Evolutionary conservation across 2,329 filamentous ascomycete genomes (phyloP), one percentile per base, ranked within the genome.

Genomic region (Clonostachys byssicola): DNA sequence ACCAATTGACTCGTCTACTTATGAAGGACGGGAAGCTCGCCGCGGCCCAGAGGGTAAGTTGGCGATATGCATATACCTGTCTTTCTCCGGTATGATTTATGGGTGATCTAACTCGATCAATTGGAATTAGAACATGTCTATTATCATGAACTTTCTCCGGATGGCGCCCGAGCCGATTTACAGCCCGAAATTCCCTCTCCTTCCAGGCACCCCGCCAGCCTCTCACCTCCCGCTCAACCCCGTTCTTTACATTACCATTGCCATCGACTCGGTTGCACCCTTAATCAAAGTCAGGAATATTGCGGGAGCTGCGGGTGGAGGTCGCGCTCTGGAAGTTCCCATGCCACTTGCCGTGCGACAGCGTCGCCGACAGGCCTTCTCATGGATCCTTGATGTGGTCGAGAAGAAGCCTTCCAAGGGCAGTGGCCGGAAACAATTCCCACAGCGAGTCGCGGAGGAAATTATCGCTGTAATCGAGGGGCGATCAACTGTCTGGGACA

Each of bases 1-100:
- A 86, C 54, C 94, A 96, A 72, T 77, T 97, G 57, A 96, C 91
- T 16, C 92, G 91, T 63, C 75, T 96, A 56, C 70, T 99, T 53
- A 99, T 97, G 92, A 76, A 77, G 58, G 81, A 97, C 67, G 94
- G 94, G 57, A 95, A 96, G 74, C 81, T 95, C 64, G 87, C 86
- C 61, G 79, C 81, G 65, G 94, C 94, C n/a, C 90, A 99, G 67
- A 83, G 85, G 73, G 91, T 95, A 77, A 49, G 81, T 63, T 17
- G 8, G 20, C 30, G 9, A 10, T 8, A 30, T 39, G 14, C 14
- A n/a, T n/a, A 18, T 18, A 5, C 36, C 36, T 18, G 36, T 39
- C 12, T 39, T 18, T 39, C 17, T n/a, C 36, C n/a, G 17, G 23
- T 30, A 30, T 9, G 4, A 30, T 30, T 10, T 30, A 30, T 8